Percentiles rank a stretch among this genome's conserved stretches.
phyloP scores from a whole-genome alignment of 1,139 yeast genomes.

The Hyphopichia wangnamkhiaoensis region DNA sequence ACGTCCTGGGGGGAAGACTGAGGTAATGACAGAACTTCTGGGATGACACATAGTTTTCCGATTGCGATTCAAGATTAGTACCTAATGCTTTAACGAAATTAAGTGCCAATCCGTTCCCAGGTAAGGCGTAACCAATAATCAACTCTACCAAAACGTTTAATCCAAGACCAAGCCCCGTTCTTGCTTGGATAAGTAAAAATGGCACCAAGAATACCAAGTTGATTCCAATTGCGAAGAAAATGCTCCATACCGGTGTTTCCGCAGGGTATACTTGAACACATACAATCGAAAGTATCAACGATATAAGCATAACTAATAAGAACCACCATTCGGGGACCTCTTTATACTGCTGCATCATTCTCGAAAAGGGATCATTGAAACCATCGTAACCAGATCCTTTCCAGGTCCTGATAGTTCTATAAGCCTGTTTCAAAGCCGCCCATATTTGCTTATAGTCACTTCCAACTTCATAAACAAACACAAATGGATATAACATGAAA shows the following conservation, averaged over 20 bases:
- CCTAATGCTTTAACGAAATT: constrained; percentile 59
- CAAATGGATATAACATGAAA: background rate
- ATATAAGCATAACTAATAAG: constrained; percentile 37
- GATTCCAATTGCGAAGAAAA: constrained; percentile 51
- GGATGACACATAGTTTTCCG: constrained; percentile 49
- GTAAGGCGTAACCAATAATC: constrained; percentile 57
- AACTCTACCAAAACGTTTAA: constrained; percentile 56
- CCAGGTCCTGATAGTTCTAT: constrained; percentile 11
- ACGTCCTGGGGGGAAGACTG: constrained; percentile 53
- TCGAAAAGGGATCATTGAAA: constrained; percentile 49
- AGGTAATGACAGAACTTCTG: constrained; percentile 59
- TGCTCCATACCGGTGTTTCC: constrained; percentile 50
- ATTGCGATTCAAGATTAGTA: constrained; percentile 56
- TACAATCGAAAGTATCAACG: constrained; percentile 46
- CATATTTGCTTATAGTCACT: constrained; percentile 52
- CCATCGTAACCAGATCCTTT: constrained; percentile 23
- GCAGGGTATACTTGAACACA: constrained; percentile 43
- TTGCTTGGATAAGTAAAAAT: constrained; percentile 42
- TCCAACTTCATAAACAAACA: constrained; percentile 49
- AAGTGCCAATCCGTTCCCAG: constrained; percentile 57
- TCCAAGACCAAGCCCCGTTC: constrained; percentile 50
- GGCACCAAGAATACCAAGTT: constrained; percentile 53
- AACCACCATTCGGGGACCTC: constrained; percentile 66
- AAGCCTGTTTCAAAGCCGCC: constrained; percentile 37
- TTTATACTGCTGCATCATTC: constrained; percentile 49